Evolutionary conservation across 305 asterid species (phyloP).

Genomic region (Rubia balearica): DNA sequence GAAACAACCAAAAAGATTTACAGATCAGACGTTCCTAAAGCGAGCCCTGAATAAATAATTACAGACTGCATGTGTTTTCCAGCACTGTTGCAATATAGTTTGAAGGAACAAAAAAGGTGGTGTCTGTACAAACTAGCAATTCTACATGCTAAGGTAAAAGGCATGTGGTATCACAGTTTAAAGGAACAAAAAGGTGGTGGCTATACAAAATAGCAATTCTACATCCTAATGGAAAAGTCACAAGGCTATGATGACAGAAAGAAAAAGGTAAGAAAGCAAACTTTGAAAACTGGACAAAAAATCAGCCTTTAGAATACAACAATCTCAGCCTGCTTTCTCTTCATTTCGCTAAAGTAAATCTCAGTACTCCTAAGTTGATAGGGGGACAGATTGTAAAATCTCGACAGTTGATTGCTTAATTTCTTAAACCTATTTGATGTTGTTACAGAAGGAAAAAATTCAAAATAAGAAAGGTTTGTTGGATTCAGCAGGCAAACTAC

Average conservation of each 20-base stretch:
- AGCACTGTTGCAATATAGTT: neutral
- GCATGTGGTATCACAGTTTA: neutral
- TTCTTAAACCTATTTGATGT: neutral
- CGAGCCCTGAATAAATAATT: neutral
- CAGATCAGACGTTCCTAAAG: too few relatives aligned
- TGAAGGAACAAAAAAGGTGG: neutral
- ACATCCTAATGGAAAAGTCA: neutral
- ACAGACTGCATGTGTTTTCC: neutral
- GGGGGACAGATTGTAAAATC: neutral
- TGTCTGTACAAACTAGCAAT: neutral
- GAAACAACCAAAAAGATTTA: neutral
- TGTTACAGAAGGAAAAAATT: neutral
- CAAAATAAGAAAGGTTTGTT: neutral
- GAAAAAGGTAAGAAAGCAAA: neutral
- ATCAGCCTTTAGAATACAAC: neutral
- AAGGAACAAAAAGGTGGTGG: neutral
- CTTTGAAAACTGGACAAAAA: neutral
- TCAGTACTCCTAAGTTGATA: neutral
- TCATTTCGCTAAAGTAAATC: neutral
- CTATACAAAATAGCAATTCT: neutral
- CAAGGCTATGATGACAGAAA: neutral
- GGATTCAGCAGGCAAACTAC: neutral
- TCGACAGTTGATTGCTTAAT: neutral
- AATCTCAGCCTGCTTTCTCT: neutral
- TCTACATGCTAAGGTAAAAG: conserved; percentile 2